Evolutionary conservation across 306 rosid species (phyloP).

Genomic region (Sechiopsis laciniata): DNA sequence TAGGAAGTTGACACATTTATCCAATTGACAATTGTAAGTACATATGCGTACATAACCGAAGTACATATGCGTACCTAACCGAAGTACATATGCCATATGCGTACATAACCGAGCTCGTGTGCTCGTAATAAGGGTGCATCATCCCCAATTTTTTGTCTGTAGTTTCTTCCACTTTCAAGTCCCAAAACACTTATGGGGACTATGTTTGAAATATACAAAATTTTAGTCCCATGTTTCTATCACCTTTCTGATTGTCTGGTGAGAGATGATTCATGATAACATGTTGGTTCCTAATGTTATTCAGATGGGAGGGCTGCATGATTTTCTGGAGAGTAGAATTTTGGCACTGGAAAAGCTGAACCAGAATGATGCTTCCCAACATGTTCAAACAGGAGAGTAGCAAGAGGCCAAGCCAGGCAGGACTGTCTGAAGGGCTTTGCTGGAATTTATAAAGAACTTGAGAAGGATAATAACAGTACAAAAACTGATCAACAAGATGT

Average conservation of each 20-base stretch:
- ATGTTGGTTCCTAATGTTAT: conserved; percentile 20
- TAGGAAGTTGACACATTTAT: neutral
- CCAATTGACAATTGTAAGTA: neutral
- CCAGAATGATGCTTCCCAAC: conserved; percentile 47
- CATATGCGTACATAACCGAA: too few species aligned
- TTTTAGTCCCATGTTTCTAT: neutral
- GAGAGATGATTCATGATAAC: neutral
- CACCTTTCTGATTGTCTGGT: neutral
- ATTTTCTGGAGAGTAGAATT: conserved; percentile 61
- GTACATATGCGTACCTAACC: too few species aligned
- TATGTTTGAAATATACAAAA: neutral
- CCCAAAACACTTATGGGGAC: neutral
- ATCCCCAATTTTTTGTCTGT: neutral
- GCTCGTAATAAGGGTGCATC: neutral
- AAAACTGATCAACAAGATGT: neutral
- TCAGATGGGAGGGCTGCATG: conserved; percentile 68
- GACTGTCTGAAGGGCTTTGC: neutral
- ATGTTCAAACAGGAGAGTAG: conserved; percentile 50
- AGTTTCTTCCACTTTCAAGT: neutral
- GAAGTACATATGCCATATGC: too few species aligned
- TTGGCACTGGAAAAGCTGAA: conserved; percentile 67
- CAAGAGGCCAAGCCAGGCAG: conserved; percentile 3
- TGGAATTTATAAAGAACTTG: neutral
- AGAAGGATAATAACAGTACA: neutral
- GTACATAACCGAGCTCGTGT: neutral